These are phyloP conservation scores for Eleusine indica DNA, from an alignment of 176 grass and related monocot genomes.

Conservation along the genomic window DNA sequence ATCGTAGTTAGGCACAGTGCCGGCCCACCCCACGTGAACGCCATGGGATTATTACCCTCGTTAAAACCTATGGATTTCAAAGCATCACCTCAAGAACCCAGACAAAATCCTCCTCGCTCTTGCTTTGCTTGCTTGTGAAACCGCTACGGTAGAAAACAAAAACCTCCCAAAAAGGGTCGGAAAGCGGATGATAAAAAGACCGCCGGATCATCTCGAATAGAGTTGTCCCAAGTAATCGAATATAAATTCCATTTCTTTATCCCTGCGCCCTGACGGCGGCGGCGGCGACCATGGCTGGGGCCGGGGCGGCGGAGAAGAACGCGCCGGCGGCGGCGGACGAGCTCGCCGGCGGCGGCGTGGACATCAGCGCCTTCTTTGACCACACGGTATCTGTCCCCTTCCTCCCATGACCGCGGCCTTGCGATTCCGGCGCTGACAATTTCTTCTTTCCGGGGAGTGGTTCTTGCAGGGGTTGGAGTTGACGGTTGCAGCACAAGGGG, in stretches of 20 bases:
- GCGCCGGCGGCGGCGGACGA: slow-evolving; percentile 34
- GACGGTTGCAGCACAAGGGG: slow-evolving; percentile 37
- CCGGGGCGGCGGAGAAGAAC: slow-evolving; percentile 24
- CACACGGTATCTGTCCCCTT: slow-evolving; percentile 42
- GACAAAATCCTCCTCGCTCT: slow-evolving; percentile 28
- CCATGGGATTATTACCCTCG: slow-evolving; percentile 49
- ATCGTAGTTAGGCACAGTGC: slow-evolving; percentile 8
- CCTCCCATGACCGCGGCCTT: neutral
- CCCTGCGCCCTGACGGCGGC: slow-evolving; percentile 31
- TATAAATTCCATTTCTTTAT: slow-evolving; percentile 50
- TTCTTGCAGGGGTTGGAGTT: slow-evolving; percentile 48
- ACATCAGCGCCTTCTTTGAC: slow-evolving; percentile 57
- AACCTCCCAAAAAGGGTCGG: slow-evolving; percentile 9
- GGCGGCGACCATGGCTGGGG: slow-evolving; percentile 45
- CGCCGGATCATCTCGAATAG: slow-evolving; percentile 42
- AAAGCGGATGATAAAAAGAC: slow-evolving; percentile 41
- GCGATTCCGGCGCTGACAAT: slow-evolving; percentile 26
- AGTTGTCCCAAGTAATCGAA: slow-evolving; percentile 39
- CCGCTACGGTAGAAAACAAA: slow-evolving; percentile 43
- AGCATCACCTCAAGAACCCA: slow-evolving; percentile 45
- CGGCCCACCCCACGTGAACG: slow-evolving; percentile 47
- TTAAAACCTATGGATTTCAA: slow-evolving; percentile 61
- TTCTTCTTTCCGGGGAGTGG: slow-evolving; percentile 27
- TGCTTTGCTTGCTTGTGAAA: slow-evolving; percentile 32
- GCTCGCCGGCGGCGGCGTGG: slow-evolving; percentile 34